These are phyloP conservation scores for Comarum palustre DNA, from an alignment of 306 rosid species.

Conservation along the genomic window DNA sequence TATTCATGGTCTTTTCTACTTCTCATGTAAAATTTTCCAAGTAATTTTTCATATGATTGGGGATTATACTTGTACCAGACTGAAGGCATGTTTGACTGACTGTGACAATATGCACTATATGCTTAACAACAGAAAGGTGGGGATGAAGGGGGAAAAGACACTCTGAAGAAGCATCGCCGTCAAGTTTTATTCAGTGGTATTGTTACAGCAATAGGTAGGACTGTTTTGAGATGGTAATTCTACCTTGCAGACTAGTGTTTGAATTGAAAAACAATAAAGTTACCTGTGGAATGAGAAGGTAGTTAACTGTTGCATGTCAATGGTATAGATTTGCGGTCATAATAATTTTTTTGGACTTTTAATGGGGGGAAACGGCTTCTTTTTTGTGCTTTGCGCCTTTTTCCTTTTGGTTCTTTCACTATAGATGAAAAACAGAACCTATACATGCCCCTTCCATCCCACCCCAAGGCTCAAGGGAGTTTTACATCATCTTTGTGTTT, in stretches of 20 bases:
- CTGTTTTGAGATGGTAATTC: constrained; percentile 22
- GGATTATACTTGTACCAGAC: constrained; percentile 20
- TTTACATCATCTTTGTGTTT: not conserved
- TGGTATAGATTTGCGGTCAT: not conserved
- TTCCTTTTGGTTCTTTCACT: not conserved
- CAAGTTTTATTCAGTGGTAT: constrained; percentile 90
- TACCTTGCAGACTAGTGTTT: constrained; percentile 20
- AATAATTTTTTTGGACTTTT: not conserved
- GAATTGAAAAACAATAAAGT: not conserved
- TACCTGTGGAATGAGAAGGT: not conserved
- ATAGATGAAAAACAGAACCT: not conserved
- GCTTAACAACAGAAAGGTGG: constrained; percentile 57
- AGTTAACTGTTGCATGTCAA: not conserved
- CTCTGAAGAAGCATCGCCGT: constrained; percentile 82
- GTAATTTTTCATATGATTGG: constrained; percentile 21
- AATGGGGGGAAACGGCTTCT: not conserved
- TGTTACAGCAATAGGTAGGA: constrained; percentile 82
- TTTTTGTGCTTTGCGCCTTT: not conserved
- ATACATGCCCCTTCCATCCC: not conserved
- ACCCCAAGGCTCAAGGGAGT: not conserved
- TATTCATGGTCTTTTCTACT: constrained; percentile 25
- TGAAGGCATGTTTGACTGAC: constrained; percentile 30
- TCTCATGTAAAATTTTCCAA: constrained; percentile 11
- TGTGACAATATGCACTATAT: constrained; percentile 36
- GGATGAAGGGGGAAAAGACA: constrained; percentile 84